These are phyloP conservation scores for Diaporthe eres DNA, from an alignment of 2,329 filamentous ascomycete species.

Conservation along the genomic window DNA sequence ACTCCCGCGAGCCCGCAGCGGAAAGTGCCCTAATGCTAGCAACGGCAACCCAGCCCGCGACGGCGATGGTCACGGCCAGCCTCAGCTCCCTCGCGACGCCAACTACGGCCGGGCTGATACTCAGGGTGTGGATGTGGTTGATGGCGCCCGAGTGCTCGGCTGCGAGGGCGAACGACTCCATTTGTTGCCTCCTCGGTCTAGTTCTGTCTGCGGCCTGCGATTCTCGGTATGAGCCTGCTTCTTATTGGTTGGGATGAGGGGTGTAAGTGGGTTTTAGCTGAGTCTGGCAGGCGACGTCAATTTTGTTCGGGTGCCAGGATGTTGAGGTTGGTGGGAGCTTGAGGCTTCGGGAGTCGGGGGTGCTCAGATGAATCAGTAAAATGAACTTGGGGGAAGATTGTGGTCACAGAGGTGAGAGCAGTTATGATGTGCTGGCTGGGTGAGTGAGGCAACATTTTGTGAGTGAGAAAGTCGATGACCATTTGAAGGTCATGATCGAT, in stretches of 20 bases:
- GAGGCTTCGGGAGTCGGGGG: not conserved
- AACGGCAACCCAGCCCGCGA: conserved; percentile 50
- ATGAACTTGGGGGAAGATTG: not conserved
- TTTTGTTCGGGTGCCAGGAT: not conserved
- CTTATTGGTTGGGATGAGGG: not conserved
- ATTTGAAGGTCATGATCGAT: not conserved
- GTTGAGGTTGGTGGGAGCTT: not conserved
- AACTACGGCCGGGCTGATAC: conserved; percentile 47
- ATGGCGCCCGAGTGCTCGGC: conserved; percentile 53
- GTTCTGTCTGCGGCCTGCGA: not conserved
- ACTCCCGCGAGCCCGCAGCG: not conserved
- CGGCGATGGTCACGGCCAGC: conserved; percentile 34
- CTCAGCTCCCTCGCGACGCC: conserved; percentile 48
- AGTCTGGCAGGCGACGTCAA: not conserved
- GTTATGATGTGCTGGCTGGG: not conserved
- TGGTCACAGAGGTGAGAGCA: not conserved
- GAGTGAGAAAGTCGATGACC: not conserved
- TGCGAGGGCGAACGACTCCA: conserved; percentile 54
- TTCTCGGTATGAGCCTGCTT: not conserved
- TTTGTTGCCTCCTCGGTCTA: conserved; percentile 29
- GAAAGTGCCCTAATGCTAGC: conserved; percentile 47
- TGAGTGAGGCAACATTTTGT: not conserved
- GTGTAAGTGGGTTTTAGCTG: not conserved
- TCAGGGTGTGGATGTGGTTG: conserved; percentile 51
- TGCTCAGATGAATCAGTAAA: not conserved